Conservation (phyloP, 179 eudicot genomes). For the Dionaea muscipula region DNA sequence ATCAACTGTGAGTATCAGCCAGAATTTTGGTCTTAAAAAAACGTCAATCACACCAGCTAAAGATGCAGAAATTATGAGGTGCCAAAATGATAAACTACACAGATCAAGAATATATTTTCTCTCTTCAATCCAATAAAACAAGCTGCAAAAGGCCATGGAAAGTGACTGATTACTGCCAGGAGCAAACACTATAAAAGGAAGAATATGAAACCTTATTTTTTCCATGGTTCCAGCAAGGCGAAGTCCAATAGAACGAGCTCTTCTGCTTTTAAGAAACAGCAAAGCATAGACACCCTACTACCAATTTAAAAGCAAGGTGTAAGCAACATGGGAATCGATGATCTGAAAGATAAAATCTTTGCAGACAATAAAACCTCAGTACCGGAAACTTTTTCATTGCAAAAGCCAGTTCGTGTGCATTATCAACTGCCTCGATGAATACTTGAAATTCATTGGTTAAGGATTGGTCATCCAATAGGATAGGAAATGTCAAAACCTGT, state of each 20-base stretch:
- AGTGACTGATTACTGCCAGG: too few species aligned
- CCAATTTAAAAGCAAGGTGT: conserved; percentile 10
- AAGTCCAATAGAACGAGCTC: conserved; percentile 72
- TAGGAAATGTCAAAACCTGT: conserved; percentile 81
- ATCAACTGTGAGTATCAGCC: too few species aligned
- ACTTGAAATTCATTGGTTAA: conserved; percentile 58
- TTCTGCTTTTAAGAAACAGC: conserved; percentile 68
- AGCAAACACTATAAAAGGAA: background rate
- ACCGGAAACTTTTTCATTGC: conserved; percentile 91
- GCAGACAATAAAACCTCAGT: conserved; percentile 11
- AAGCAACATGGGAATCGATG: conserved; percentile 5
- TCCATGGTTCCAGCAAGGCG: conserved; percentile 86
- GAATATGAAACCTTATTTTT: conserved; percentile 53
- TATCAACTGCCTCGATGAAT: conserved; percentile 81
- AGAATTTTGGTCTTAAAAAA: too few species aligned
- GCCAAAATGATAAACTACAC: too few species aligned
- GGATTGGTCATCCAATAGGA: conserved; percentile 66
- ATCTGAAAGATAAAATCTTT: conserved; percentile 1
- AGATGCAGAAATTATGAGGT: too few species aligned
- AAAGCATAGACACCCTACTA: conserved; percentile 82
- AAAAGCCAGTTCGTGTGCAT: conserved; percentile 69
- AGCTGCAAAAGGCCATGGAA: too few species aligned
- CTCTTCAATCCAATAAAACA: too few species aligned
- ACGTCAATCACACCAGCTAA: too few species aligned
- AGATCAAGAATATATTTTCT: too few species aligned